A percentile compares a stretch with the other conserved stretches of the same genome.
phyloP scores from a whole-genome alignment of 2,329 filamentous ascomycete genomes.

The Dryadomyces quercus-mongolicae region DNA sequence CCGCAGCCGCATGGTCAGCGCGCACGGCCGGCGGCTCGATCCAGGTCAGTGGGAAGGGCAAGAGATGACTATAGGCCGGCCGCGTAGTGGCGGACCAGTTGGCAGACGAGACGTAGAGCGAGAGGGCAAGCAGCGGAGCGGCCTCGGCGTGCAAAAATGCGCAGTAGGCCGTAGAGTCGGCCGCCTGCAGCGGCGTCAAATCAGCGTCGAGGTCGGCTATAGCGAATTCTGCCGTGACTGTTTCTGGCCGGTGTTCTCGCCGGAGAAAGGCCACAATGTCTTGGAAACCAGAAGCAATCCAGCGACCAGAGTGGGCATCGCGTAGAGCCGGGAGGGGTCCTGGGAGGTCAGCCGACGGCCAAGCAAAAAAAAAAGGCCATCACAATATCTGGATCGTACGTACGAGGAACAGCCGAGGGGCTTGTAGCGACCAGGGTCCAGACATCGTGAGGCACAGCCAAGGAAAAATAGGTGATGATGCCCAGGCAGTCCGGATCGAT shows the following conservation, averaged over 20 bases:
- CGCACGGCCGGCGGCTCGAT: slow-evolving; percentile 66
- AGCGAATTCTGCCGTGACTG: too few relatives aligned
- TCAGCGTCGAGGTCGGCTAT: slow-evolving; percentile 23
- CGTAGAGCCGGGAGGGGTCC: slow-evolving; percentile 37
- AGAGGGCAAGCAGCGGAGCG: slow-evolving; percentile 71
- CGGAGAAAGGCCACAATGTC: slow-evolving; percentile 48
- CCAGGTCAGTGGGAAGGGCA: slow-evolving; percentile 84
- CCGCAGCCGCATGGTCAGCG: slow-evolving; percentile 55
- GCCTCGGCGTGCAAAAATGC: slow-evolving; percentile 65
- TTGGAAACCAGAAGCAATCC: slow-evolving; percentile 47
- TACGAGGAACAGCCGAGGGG: slow-evolving; percentile 49
- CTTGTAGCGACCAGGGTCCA: slow-evolving; percentile 67
- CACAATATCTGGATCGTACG: background rate
- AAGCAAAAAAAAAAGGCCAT: too few relatives aligned
- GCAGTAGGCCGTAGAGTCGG: slow-evolving; percentile 40
- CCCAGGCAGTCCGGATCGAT: slow-evolving; percentile 88
- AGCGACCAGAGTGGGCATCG: slow-evolving; percentile 34
- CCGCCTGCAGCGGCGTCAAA: slow-evolving; percentile 26
- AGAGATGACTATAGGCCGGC: slow-evolving; percentile 65
- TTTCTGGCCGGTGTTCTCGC: too few relatives aligned
- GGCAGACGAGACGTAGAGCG: slow-evolving; percentile 77
- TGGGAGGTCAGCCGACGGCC: background rate
- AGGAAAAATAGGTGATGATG: slow-evolving; percentile 62
- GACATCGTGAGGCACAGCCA: slow-evolving; percentile 39
- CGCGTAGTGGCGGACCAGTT: slow-evolving; percentile 74